A percentile compares a stretch with the other conserved stretches of the same genome.
phyloP scores from a whole-genome alignment of 2,329 filamentous ascomycete species.

The Lachnellula suecica region DNA sequence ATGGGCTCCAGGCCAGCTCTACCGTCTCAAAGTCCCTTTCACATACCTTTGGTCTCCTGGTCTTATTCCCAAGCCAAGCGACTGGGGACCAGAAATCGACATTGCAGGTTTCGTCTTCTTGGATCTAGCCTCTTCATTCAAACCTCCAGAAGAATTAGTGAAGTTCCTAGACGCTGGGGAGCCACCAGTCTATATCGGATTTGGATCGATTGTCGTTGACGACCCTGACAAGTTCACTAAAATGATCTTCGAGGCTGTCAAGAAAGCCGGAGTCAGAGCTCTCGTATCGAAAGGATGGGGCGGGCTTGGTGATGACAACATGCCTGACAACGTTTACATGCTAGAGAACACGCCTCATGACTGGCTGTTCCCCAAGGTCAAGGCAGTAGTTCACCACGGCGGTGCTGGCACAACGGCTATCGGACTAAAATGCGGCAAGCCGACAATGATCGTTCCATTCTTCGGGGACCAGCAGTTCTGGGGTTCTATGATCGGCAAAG shows the following conservation, averaged over 20 bases:
- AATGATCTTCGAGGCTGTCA: conserved; percentile 70
- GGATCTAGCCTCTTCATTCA: conserved; percentile 62
- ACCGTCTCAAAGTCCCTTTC: conserved; percentile 71
- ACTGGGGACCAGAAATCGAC: conserved; percentile 70
- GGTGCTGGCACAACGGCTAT: conserved; percentile 77
- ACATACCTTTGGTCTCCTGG: conserved; percentile 72
- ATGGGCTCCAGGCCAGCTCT: conserved; percentile 74
- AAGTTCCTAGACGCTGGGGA: conserved; percentile 57
- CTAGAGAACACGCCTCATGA: conserved; percentile 75
- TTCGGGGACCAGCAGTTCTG: conserved; percentile 81
- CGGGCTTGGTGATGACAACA: conserved; percentile 59
- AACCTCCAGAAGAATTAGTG: conserved; percentile 54
- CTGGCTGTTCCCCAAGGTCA: conserved; percentile 70
- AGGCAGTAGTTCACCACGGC: conserved; percentile 72
- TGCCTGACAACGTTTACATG: conserved; percentile 67
- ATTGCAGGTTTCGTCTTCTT: conserved; percentile 79
- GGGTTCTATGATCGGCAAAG: conserved; percentile 66
- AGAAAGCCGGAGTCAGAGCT: conserved; percentile 65
- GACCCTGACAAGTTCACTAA: conserved; percentile 67
- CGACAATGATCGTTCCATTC: conserved; percentile 76
- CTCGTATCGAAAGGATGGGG: conserved; percentile 78
- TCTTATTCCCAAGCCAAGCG: conserved; percentile 64
- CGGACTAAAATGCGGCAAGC: conserved; percentile 67
- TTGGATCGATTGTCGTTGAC: conserved; percentile 75
- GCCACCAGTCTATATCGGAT: conserved; percentile 71